Conservation (phyloP, 169 alveolate genomes). For the Plasmodium blacklocki region DNA sequence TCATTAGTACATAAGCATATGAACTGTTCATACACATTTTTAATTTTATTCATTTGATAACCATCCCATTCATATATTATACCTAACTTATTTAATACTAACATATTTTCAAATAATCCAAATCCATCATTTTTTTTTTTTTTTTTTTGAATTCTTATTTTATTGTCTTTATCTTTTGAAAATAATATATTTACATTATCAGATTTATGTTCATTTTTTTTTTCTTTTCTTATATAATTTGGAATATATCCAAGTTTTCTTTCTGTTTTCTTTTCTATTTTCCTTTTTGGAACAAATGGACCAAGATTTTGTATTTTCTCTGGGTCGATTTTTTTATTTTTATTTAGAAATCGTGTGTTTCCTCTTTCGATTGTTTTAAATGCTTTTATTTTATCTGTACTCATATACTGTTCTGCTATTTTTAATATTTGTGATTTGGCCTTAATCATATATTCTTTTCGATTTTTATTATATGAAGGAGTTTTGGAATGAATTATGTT, state of each 20-base stretch:
- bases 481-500: conserved; percentile 24
- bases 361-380: conserved; percentile 26
- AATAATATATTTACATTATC: neutral
- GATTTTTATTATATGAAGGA: conserved; percentile 36
- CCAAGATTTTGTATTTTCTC: conserved; percentile 1
- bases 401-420: conserved; percentile 58
- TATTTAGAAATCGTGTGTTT: conserved; percentile 26
- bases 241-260: conserved; percentile 22
- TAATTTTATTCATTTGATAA: conserved; percentile 26
- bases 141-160: conserved; percentile 13
- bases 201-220: neutral
- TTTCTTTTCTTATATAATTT: conserved; percentile 2
- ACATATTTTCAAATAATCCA: conserved; percentile 54
- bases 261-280: neutral
- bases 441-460: conserved; percentile 46
- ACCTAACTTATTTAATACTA: conserved; percentile 29
- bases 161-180: neutral
- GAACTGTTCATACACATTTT: conserved; percentile 21
- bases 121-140: conserved; percentile 4
- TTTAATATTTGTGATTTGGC: conserved; percentile 59
- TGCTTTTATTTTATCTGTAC: conserved; percentile 41
- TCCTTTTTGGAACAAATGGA: conserved; percentile 21
- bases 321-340: conserved; percentile 6
- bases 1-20: conserved; percentile 38
- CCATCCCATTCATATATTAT: conserved; percentile 58